Evolutionary conservation across 2,329 filamentous ascomycete genomes (phyloP), one percentile per base, ranked within the genome.

Genomic region (Aspergillus sp.): DNA sequence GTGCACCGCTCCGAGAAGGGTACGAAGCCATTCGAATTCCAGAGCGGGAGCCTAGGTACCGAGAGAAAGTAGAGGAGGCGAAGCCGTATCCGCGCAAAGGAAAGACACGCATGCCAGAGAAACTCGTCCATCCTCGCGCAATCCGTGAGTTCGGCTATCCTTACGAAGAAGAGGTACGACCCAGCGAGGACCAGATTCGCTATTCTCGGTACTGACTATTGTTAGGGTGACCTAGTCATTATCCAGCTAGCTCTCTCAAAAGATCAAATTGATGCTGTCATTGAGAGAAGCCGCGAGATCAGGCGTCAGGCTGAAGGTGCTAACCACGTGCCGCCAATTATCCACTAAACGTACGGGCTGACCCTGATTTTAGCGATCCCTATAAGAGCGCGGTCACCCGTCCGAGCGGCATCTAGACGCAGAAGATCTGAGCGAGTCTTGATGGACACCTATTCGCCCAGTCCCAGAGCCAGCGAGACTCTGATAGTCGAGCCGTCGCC

Each of bases 251-350:
- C 93, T 9, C 82, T 98, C 5, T 90, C 91, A 15, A 93, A 96
- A 66, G 86, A 93, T 17, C 91, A 96, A 66, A 97, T 97, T 62
- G 92, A 97, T 65, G 89, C 96, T 67, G 82, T 97, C 44, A 89
- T 97, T 66, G 88, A 86, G 67, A 80, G 92, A 49, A 96, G 91
- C 73, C 89, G 92, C 67, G 86, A 89, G 32, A 70, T 75, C 55
- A 70, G 66, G 57, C 68, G 67, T 41, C 65, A 67, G 44, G 60
- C 65, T 13, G 71, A 74, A 64, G 68, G 72, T 74, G 60, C 68
- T 64, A 54, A 58, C 51, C 57, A 58, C 54, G 48, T 61, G 50
- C 56, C 18, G 50, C 56, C 18, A 7, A 22, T 9, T 12, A 17
- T 32, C 20, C 30, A 51, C 39, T n/a, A 32, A 43, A 26, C 18